phyloP scores from a whole-genome alignment of 371 early-diverging fungal genomes.

The Zychaea mexicana region DNA sequence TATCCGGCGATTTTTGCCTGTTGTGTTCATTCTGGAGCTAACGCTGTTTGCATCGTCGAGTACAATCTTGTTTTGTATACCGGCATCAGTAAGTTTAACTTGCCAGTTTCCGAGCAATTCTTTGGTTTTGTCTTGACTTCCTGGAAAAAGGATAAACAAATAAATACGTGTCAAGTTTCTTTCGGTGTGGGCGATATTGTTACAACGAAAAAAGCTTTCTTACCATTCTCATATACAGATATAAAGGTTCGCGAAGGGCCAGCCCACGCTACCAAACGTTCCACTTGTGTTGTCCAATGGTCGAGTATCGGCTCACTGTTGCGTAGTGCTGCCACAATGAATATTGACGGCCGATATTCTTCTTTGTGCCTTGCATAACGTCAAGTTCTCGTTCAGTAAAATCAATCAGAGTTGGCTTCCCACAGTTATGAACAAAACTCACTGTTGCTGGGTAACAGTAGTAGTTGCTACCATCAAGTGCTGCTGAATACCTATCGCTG shows the following conservation, averaged over 20 bases:
- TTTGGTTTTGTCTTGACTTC: slow-evolving; percentile 25
- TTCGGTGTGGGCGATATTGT: too few species aligned
- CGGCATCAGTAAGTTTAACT: not conserved
- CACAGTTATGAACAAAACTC: too few species aligned
- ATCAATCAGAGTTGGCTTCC: too few species aligned
- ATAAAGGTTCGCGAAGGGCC: slow-evolving; percentile 21
- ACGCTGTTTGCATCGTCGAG: not conserved
- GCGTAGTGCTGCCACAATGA: slow-evolving; percentile 32
- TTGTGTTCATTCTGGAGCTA: not conserved
- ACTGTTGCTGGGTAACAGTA: too few species aligned
- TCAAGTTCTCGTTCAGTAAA: too few species aligned
- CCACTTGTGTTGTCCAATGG: slow-evolving; percentile 21
- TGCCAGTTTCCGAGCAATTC: slow-evolving; percentile 10
- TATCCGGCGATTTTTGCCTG: slow-evolving; percentile 15
- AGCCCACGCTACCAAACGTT: slow-evolving; percentile 16
- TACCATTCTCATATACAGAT: slow-evolving; percentile 36
- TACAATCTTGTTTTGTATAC: slow-evolving; percentile 20
- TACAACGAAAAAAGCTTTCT: too few species aligned
- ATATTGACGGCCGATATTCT: slow-evolving; percentile 17
- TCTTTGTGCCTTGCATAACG: not conserved
- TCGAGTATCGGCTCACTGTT: slow-evolving; percentile 30
- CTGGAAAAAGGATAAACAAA: slow-evolving; percentile 6
- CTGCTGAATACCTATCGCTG: not conserved
- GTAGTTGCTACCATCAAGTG: too few species aligned
- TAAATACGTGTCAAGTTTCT: not conserved